These are phyloP conservation scores for Fusarium drepaniforme DNA, from an alignment of 2,329 filamentous ascomycete genomes.

Conservation along the genomic window DNA sequence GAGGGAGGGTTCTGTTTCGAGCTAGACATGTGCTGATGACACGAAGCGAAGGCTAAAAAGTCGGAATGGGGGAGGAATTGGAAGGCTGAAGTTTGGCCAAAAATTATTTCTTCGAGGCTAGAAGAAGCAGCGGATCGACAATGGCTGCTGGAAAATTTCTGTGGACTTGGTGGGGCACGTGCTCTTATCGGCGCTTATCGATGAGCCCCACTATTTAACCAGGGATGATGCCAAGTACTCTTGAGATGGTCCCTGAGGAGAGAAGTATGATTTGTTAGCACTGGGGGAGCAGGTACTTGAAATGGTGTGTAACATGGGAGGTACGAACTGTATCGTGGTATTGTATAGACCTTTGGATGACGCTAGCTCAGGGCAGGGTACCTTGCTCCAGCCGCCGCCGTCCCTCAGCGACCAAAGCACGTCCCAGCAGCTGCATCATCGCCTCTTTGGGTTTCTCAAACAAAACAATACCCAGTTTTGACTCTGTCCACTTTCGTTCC, in stretches of 20 bases:
- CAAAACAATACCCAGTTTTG: slow-evolving; percentile 23
- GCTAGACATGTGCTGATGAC: slow-evolving; percentile 49
- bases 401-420: slow-evolving; percentile 24
- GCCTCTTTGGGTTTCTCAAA: slow-evolving; percentile 15
- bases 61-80: slow-evolving; percentile 15
- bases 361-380: slow-evolving; percentile 11
- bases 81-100: slow-evolving; percentile 1
- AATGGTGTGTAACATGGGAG: not conserved
- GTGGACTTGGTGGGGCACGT: slow-evolving; percentile 41
- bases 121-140: slow-evolving; percentile 9
- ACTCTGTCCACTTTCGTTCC: not conserved
- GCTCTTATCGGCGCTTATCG: slow-evolving; percentile 40
- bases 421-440: slow-evolving; percentile 17
- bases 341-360: not conserved
- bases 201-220: not conserved
- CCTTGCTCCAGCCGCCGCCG: not conserved
- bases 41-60: slow-evolving; percentile 1
- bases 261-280: not conserved
- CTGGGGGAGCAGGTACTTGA: not conserved
- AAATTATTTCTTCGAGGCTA: slow-evolving; percentile 29
- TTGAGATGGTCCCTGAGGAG: not conserved
- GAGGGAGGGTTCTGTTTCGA: slow-evolving; percentile 49
- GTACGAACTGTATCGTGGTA: not conserved
- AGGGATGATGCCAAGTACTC: not conserved
- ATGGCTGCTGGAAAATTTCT: slow-evolving; percentile 40